A percentile compares a stretch with the other conserved stretches of the same genome.
phyloP scores from a whole-genome alignment of 139 green algal genomes.

The Yamagishiella unicocca region DNA sequence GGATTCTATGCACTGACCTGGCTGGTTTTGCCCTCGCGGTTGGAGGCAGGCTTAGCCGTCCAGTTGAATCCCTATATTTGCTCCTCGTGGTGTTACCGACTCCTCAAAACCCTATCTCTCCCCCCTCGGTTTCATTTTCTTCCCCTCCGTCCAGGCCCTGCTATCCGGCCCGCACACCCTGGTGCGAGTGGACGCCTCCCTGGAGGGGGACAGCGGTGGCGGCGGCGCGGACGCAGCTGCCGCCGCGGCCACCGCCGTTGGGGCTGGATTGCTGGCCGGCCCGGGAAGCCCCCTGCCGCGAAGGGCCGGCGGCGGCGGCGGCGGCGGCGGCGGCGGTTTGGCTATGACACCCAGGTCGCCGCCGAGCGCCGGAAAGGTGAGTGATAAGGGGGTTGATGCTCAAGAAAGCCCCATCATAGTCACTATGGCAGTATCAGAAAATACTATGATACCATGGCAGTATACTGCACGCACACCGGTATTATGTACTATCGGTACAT shows the following conservation, averaged over 20 bases:
- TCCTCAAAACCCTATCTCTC: too few species aligned
- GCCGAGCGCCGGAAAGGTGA: background rate
- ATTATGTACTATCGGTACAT: too few species aligned
- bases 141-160: conserved; percentile 26
- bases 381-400: too few species aligned
- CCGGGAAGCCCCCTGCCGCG: background rate
- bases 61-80: too few species aligned
- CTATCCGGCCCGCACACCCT: conserved; percentile 66
- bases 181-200: conserved; percentile 44
- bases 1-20: background rate
- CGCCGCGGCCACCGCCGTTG: background rate
- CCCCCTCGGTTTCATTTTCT: background rate
- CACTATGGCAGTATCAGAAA: too few species aligned
- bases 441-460: too few species aligned
- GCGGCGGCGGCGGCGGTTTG: background rate
- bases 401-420: too few species aligned
- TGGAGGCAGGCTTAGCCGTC: too few species aligned
- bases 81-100: too few species aligned
- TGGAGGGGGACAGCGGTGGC: conserved; percentile 8
- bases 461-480: too few species aligned
- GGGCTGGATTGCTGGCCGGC: background rate
- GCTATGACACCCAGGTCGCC: background rate
- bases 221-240: background rate
- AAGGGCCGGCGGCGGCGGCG: conserved; percentile 3
- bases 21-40: background rate